A percentile compares a stretch with the other conserved stretches of the same genome.
Conservation (phyloP, 2,329 filamentous ascomycete genomes). For the Neurospora crassa region DNA sequence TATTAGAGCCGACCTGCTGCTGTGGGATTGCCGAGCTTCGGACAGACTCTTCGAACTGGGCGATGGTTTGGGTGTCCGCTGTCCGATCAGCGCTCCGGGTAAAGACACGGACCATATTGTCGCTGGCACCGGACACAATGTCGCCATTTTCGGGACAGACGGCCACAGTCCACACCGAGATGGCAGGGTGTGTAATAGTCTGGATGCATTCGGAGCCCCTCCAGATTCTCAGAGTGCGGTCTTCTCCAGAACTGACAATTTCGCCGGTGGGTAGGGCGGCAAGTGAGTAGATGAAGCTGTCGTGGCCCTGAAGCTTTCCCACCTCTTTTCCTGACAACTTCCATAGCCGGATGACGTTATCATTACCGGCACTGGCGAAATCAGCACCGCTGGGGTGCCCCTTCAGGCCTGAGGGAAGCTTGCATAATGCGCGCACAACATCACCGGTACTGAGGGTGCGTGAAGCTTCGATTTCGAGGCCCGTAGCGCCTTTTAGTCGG, state of each 20-base stretch:
- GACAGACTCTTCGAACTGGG: slow-evolving; percentile 73
- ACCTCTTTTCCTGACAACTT: slow-evolving; percentile 69
- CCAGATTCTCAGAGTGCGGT: slow-evolving; percentile 90
- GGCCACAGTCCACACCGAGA: slow-evolving; percentile 93
- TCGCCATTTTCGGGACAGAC: slow-evolving; percentile 75
- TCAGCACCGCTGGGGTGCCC: slow-evolving; percentile 74
- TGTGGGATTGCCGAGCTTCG: slow-evolving; percentile 79
- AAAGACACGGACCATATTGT: slow-evolving; percentile 77
- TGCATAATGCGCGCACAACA: slow-evolving; percentile 80
- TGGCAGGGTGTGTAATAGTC: slow-evolving; percentile 93
- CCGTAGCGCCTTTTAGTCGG: slow-evolving; percentile 50
- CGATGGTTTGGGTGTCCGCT: slow-evolving; percentile 58
- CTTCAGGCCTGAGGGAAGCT: slow-evolving; percentile 45
- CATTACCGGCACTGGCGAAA: slow-evolving; percentile 93
- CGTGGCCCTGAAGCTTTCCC: slow-evolving; percentile 74
- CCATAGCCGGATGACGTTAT: slow-evolving; percentile 82
- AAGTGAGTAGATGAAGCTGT: slow-evolving; percentile 89
- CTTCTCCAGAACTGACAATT: slow-evolving; percentile 84
- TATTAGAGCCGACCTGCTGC: slow-evolving; percentile 62
- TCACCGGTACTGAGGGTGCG: slow-evolving; percentile 59
- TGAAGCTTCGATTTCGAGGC: slow-evolving; percentile 39
- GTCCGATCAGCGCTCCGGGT: slow-evolving; percentile 60
- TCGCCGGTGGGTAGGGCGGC: slow-evolving; percentile 72
- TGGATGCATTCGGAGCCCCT: slow-evolving; percentile 73
- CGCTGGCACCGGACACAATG: slow-evolving; percentile 88